A percentile compares a stretch with the other conserved stretches of the same genome.
phyloP scores from a whole-genome alignment of 768 basidiomycete genomes.

The Boletus pseudo-olivaceus region DNA sequence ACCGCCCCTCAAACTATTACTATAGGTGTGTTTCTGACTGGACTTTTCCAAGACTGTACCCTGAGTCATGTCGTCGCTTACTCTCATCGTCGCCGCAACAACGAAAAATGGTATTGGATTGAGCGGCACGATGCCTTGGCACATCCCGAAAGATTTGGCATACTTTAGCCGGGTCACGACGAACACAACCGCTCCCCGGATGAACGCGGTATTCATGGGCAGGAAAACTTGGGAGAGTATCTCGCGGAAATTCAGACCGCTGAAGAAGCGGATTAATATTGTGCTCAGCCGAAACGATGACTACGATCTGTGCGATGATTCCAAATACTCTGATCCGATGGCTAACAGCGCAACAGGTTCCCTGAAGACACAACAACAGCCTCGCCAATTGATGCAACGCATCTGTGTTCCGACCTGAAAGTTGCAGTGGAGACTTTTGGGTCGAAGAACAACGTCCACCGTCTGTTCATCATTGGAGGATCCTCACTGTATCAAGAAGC shows the following conservation, averaged over 20 bases:
- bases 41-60: too few species aligned
- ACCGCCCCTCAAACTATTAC: too few species aligned
- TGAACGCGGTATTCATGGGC: slow-evolving; percentile 91
- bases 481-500: slow-evolving; percentile 75
- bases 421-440: slow-evolving; percentile 15
- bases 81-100: slow-evolving; percentile 93
- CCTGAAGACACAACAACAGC: background rate
- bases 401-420: slow-evolving; percentile 26
- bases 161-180: slow-evolving; percentile 87
- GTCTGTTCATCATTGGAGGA: slow-evolving; percentile 90
- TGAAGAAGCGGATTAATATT: slow-evolving; percentile 71
- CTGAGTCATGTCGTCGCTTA: slow-evolving; percentile 60
- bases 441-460: slow-evolving; percentile 38
- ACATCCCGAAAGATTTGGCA: slow-evolving; percentile 81
- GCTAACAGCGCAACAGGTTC: slow-evolving; percentile 16
- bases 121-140: slow-evolving; percentile 79
- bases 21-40: too few species aligned
- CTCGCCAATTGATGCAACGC: slow-evolving; percentile 21
- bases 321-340: background rate
- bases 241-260: slow-evolving; percentile 76
- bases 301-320: slow-evolving; percentile 57
- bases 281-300: slow-evolving; percentile 62
- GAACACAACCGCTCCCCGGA: slow-evolving; percentile 46
- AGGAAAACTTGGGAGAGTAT: slow-evolving; percentile 98
- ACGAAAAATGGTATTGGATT: slow-evolving; percentile 83